Evolutionary conservation across 148 eudicot genomes (phyloP).

Genomic region (Spergularia bocconei): DNA sequence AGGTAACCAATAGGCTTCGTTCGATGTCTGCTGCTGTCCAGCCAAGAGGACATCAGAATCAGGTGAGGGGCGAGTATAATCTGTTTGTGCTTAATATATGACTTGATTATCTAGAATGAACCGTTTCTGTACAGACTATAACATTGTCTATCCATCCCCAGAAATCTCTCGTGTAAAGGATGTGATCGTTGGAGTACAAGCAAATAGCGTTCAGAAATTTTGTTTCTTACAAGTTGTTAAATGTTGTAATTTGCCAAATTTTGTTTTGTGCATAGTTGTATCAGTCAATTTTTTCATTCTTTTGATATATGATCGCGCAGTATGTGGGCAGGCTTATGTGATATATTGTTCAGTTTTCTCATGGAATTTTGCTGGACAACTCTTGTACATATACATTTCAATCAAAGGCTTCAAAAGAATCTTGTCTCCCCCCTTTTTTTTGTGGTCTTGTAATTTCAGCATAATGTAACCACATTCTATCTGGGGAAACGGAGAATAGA

Average conservation of each 20-base stretch:
- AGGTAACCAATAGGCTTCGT: conserved; percentile 59
- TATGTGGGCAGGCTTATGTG: conserved; percentile 22
- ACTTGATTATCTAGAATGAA: background rate
- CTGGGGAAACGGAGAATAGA: no score
- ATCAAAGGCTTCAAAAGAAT: no score
- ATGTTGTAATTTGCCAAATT: conserved; percentile 29
- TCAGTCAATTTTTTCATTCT: conserved; percentile 38
- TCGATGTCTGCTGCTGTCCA: conserved; percentile 54
- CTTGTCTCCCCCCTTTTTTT: no score
- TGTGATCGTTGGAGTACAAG: background rate
- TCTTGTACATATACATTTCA: conserved; percentile 6
- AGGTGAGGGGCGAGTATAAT: conserved; percentile 26
- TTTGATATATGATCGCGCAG: conserved; percentile 24
- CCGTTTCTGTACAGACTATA: background rate
- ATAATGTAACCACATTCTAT: no score
- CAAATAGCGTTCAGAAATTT: conserved; percentile 17
- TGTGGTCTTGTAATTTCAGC: no score
- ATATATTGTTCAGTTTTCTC: conserved; percentile 19
- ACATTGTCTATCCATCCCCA: conserved; percentile 19
- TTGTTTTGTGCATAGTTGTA: conserved; percentile 34
- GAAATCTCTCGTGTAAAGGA: conserved; percentile 30
- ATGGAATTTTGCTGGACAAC: conserved; percentile 21
- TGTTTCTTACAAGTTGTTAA: conserved; percentile 22
- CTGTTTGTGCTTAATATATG: background rate
- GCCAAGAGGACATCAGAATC: conserved; percentile 55